Evolutionary conservation across 441 rosid genomes (phyloP).

Genomic region (Heliophila coronopifolia): DNA sequence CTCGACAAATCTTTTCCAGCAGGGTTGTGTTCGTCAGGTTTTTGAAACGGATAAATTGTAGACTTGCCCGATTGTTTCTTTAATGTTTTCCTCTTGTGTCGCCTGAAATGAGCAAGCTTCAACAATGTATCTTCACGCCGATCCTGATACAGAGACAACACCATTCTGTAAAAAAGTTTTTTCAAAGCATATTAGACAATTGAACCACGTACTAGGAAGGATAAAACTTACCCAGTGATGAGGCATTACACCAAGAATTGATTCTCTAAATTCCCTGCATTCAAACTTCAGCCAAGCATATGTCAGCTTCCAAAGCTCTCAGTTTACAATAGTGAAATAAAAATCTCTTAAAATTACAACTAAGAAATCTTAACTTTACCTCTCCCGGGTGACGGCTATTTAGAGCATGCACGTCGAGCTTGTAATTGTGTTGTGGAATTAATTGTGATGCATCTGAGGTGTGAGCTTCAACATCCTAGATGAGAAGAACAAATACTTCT

Average conservation of each 20-base stretch:
- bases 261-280: slow-evolving; percentile 98
- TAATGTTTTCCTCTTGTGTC: slow-evolving; percentile 77
- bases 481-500: slow-evolving; percentile 25
- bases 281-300: slow-evolving; percentile 53
- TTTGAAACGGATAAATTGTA: slow-evolving; percentile 68
- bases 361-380: slow-evolving; percentile 36
- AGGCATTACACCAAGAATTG: slow-evolving; percentile 87
- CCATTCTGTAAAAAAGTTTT: slow-evolving; percentile 11
- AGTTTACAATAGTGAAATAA: not conserved
- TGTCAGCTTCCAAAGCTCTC: slow-evolving; percentile 28
- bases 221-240: slow-evolving; percentile 79
- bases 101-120: slow-evolving; percentile 75
- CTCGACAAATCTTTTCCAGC: slow-evolving; percentile 91
- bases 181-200: not conserved
- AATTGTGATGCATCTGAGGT: slow-evolving; percentile 70
- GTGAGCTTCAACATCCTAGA: slow-evolving; percentile 71
- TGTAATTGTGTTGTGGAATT: slow-evolving; percentile 96
- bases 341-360: not conserved
- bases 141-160: slow-evolving; percentile 49
- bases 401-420: slow-evolving; percentile 81
- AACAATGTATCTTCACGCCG: slow-evolving; percentile 93
- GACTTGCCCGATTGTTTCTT: slow-evolving; percentile 69
- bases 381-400: slow-evolving; percentile 91
- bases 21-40: slow-evolving; percentile 90
- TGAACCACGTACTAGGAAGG: not conserved